Percentiles rank a stretch among this genome's conserved stretches.
Evolutionary conservation across 805 yeast genomes (phyloP).

Genomic region (Kuraishia cidri): DNA sequence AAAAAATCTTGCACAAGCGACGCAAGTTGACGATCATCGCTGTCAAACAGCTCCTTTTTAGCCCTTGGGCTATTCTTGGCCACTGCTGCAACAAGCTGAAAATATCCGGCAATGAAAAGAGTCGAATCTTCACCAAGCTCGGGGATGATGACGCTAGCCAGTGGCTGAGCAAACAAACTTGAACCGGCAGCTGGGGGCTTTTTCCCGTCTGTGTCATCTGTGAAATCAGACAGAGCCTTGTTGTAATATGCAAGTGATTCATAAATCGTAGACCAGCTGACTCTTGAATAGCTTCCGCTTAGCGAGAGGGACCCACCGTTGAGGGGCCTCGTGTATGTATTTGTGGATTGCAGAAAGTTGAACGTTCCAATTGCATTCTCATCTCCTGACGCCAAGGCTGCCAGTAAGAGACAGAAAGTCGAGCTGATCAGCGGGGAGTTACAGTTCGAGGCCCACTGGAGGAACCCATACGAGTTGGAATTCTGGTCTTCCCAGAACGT

Average conservation of each 20-base stretch:
- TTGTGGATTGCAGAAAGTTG: constrained; percentile 31
- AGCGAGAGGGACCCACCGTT: no score
- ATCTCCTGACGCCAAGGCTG: constrained; percentile 61
- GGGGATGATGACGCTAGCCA: constrained; percentile 14
- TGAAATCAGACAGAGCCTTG: constrained; percentile 13
- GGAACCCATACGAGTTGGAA: constrained; percentile 66
- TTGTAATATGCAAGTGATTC: constrained; percentile 22
- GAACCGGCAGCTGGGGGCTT: not conserved
- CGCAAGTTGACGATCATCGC: constrained; percentile 21
- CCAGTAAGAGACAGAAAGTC: constrained; percentile 68
- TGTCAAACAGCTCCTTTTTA: constrained; percentile 18
- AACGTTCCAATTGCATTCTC: constrained; percentile 42
- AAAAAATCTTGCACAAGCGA: constrained; percentile 16
- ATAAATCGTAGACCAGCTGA: constrained; percentile 27
- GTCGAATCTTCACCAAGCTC: constrained; percentile 78
- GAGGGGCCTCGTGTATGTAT: constrained; percentile 11
- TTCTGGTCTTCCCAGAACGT: constrained; percentile 64
- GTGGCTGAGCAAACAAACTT: not conserved
- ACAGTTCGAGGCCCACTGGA: constrained; percentile 78
- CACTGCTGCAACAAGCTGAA: constrained; percentile 53
- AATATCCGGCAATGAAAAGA: constrained; percentile 63
- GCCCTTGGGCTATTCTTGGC: constrained; percentile 29
- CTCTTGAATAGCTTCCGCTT: constrained; percentile 6
- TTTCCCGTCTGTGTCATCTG: not conserved
- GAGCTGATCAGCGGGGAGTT: constrained; percentile 79